A percentile compares a stretch with the other conserved stretches of the same genome.
These are phyloP conservation scores for Pigoraptor vietnamica DNA, from an alignment of 78 protist genomes.

Conservation along the genomic window DNA sequence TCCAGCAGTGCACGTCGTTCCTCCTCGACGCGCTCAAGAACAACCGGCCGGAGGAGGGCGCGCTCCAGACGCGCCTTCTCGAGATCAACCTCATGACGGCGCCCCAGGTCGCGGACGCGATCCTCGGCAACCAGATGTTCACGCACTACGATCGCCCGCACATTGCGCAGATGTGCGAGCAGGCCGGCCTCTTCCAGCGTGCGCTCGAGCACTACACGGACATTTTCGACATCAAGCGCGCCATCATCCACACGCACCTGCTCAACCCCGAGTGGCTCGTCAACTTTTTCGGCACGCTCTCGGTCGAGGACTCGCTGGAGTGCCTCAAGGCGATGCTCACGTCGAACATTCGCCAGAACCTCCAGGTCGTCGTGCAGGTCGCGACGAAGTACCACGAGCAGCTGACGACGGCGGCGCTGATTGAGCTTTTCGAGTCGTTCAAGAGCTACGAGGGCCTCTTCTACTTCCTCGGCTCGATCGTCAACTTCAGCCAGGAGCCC, in stretches of 20 bases:
- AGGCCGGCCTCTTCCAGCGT: slow-evolving; percentile 89
- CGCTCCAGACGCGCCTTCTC: slow-evolving; percentile 94
- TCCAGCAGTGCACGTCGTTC: slow-evolving; percentile 87
- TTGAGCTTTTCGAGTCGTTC: slow-evolving; percentile 85
- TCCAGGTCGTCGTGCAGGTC: slow-evolving; percentile 84
- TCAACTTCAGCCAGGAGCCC: slow-evolving; percentile 68
- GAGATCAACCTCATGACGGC: slow-evolving; percentile 88
- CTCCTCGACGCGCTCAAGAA: slow-evolving; percentile 89
- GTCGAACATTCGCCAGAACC: slow-evolving; percentile 78
- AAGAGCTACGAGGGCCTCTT: slow-evolving; percentile 79
- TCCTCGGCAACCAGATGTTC: slow-evolving; percentile 81
- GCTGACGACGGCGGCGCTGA: slow-evolving; percentile 67
- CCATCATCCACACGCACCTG: slow-evolving; percentile 63
- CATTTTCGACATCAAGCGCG: slow-evolving; percentile 88
- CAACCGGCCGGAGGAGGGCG: slow-evolving; percentile 75
- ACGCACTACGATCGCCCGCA: slow-evolving; percentile 86
- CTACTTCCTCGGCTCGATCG: slow-evolving; percentile 72
- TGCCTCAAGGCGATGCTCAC: slow-evolving; percentile 81
- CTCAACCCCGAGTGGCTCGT: slow-evolving; percentile 79
- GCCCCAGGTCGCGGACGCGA: slow-evolving; percentile 94
- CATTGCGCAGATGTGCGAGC: slow-evolving; percentile 95
- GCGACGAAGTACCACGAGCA: slow-evolving; percentile 88
- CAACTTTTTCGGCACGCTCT: slow-evolving; percentile 80
- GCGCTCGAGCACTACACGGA: slow-evolving; percentile 96
- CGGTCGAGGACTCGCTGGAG: slow-evolving; percentile 77